A percentile compares a stretch with the other conserved stretches of the same genome.
Conservation (phyloP, 2,329 filamentous ascomycete species). For the Camillea tinctor region DNA sequence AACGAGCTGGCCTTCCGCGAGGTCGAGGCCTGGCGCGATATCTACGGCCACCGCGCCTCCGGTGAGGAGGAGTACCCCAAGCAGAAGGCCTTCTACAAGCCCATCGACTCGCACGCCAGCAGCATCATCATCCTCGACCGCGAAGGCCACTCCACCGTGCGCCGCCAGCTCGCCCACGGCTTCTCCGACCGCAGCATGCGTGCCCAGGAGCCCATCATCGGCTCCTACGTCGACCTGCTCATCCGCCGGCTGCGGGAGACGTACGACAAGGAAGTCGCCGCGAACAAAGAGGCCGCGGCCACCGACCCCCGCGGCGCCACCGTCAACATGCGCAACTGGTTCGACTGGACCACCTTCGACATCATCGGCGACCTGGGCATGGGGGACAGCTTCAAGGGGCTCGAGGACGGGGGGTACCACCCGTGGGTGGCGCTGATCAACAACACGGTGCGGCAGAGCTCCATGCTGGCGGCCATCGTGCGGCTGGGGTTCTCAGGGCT, state of each 20-base stretch:
- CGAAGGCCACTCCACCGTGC: slow-evolving; percentile 34
- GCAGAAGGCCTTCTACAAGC: slow-evolving; percentile 28
- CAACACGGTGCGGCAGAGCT: slow-evolving; percentile 24
- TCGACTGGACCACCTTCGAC: slow-evolving; percentile 42
- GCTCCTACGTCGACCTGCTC: slow-evolving; percentile 37
- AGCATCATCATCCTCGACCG: slow-evolving; percentile 33
- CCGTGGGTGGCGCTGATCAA: slow-evolving; percentile 36
- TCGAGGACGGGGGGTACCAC: slow-evolving; percentile 34
- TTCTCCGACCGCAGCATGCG: slow-evolving; percentile 41
- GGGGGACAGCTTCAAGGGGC: slow-evolving; percentile 40
- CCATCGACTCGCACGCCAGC: slow-evolving; percentile 22
- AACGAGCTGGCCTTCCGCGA: slow-evolving; percentile 41
- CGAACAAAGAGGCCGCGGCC: slow-evolving; percentile 1
- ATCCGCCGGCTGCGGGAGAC: slow-evolving; percentile 31
- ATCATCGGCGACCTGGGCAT: slow-evolving; percentile 48
- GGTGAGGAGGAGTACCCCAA: slow-evolving; percentile 33
- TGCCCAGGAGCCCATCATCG: slow-evolving; percentile 41
- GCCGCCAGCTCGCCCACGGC: slow-evolving; percentile 38
- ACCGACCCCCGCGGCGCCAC: neutral
- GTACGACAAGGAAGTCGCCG: slow-evolving; percentile 10
- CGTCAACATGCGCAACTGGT: slow-evolving; percentile 38
- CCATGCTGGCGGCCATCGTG: slow-evolving; percentile 13
- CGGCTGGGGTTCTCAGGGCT: slow-evolving; percentile 15
- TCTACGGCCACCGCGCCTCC: slow-evolving; percentile 37
- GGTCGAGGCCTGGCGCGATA: slow-evolving; percentile 40